Evolutionary conservation across 148 eudicot species (phyloP), one percentile per base, ranked within the genome.

Genomic region (Cornus suecica): DNA sequence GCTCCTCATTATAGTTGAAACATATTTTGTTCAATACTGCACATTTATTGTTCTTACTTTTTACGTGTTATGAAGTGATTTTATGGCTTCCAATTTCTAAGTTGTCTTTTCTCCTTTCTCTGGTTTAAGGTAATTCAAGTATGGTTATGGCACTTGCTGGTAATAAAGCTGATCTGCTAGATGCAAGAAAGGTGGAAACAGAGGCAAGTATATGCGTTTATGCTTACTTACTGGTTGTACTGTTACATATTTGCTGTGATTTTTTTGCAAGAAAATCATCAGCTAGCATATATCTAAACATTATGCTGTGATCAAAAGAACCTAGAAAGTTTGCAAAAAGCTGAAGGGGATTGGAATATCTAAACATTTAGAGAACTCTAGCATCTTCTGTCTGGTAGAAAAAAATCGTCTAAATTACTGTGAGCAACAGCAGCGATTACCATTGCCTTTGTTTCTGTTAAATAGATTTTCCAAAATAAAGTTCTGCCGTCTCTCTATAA

Each of bases 81-180:
- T 58, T 22, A 25, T 58, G 62, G 23, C 62, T 58, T 22, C 62
- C 62, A 18, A 10, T 58, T 22, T 2, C 24, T 6, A 58, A 20
- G 24, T 58, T 58, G n/a, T 58, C 23, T 58, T 58, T 58, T 7
- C 24, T 20, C 62, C 2, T 58, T 18, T n/a, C 24, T n/a, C 20
- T 66, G 29, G 29, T 25, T 2, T 20, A 58, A 78, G 80, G 80
- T 29, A 78, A 78, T 34, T 16, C 66, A 1, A 66, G 41, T 67
- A 78, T 78, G 80, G 76, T 78, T 31, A 23, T 79, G 75, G 74
- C 80, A 62, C 79, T 76, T 72, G 83, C 86, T 66, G 86, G 86
- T n/a, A 83, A 83, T 71, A 83, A 83, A 78, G 75, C 81, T 10
- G 86, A 75, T 79, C 62, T 75, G 73, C 65, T 75, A 54, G 72